phyloP scores from a whole-genome alignment of 2,329 filamentous ascomycete species.

The Phoma sp. region DNA sequence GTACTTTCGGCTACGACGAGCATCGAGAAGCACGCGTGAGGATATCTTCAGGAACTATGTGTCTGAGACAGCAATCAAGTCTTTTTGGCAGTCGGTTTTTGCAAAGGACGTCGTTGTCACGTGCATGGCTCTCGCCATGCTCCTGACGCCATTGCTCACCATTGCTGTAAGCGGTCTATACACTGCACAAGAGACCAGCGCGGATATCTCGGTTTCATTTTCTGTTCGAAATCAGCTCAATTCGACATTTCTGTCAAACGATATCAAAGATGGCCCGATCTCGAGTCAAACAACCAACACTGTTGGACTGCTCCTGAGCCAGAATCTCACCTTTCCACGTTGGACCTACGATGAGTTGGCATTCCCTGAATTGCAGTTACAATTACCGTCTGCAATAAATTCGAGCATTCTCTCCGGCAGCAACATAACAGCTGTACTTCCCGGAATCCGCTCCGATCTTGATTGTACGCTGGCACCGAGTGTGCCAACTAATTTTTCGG shows the following conservation, averaged over 20 bases:
- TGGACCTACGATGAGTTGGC: slow-evolving; percentile 3
- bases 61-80: slow-evolving; percentile 2
- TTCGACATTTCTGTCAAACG: background rate
- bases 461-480: background rate
- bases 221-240: background rate
- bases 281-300: background rate
- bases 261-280: background rate
- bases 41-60: background rate
- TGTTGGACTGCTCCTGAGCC: background rate
- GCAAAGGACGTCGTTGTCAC: background rate
- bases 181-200: background rate
- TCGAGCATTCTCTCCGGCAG: background rate
- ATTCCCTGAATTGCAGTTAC: background rate
- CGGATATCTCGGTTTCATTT: background rate
- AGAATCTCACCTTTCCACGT: background rate
- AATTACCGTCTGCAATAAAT: background rate
- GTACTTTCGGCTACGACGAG: background rate
- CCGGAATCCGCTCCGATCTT: slow-evolving; percentile 2
- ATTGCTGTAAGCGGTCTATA: slow-evolving; percentile 3
- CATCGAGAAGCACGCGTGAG: background rate
- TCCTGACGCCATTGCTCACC: background rate
- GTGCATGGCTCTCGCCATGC: background rate
- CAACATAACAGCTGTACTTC: background rate
- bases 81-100: background rate
- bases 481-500: background rate